phyloP scores from a whole-genome alignment of 2,329 filamentous ascomycete species.

The Ophiostoma sp. region DNA sequence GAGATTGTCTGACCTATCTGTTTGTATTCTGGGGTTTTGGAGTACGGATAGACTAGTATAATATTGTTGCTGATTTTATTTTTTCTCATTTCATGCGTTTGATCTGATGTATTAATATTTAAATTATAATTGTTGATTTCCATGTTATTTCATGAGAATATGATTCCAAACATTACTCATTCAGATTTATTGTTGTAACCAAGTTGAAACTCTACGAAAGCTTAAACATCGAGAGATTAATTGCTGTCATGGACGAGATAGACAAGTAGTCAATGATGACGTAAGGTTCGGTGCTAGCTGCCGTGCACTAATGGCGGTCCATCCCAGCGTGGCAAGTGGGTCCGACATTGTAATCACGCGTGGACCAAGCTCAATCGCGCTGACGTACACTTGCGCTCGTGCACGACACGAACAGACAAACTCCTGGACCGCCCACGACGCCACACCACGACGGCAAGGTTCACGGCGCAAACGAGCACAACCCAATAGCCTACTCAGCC shows the following conservation, averaged over 20 bases:
- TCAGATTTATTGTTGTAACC: too few species aligned
- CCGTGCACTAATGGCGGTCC: neutral
- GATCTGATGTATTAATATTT: too few species aligned
- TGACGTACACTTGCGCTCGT: neutral
- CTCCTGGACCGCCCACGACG: neutral
- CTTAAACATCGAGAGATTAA: too few species aligned
- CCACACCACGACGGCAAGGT: neutral
- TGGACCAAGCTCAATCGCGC: neutral
- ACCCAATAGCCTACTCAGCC: neutral
- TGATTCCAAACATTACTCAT: too few species aligned
- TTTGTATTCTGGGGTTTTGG: neutral
- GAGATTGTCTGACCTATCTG: constrained; percentile 15
- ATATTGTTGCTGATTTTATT: too few species aligned
- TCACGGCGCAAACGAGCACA: neutral
- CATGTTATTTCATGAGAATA: too few species aligned
- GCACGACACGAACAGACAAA: neutral
- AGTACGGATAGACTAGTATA: too few species aligned
- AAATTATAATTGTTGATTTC: too few species aligned
- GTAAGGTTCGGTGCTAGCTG: neutral
- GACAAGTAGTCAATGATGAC: too few species aligned
- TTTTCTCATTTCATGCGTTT: too few species aligned
- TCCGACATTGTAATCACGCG: neutral
- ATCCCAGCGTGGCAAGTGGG: constrained; percentile 7
- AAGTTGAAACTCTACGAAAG: too few species aligned
- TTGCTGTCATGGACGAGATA: too few species aligned